Conservation (phyloP, 495 filamentous ascomycete species). For the Penicillium cosmopolitanum region DNA sequence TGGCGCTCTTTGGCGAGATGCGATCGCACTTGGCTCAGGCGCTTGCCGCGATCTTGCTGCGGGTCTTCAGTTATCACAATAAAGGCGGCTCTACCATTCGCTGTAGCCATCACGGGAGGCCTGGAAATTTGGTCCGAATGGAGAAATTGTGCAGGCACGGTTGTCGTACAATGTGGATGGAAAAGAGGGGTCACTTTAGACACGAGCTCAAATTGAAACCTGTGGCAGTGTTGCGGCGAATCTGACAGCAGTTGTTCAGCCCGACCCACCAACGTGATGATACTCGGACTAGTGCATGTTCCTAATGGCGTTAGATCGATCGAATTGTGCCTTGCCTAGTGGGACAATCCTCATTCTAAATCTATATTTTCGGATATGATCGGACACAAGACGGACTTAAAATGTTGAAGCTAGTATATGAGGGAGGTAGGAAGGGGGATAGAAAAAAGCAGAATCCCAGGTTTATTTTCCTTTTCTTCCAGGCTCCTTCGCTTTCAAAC, state of each 20-base stretch:
- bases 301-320: slow-evolving; percentile 15
- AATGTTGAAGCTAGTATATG: not conserved
- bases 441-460: too few relatives aligned
- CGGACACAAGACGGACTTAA: slow-evolving; percentile 1
- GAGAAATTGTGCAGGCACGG: not conserved
- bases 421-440: not conserved
- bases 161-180: not conserved
- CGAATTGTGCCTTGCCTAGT: not conserved
- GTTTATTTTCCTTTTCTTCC: too few relatives aligned
- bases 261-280: slow-evolving; percentile 10
- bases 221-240: not conserved
- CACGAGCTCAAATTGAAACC: not conserved
- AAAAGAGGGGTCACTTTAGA: not conserved
- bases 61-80: slow-evolving; percentile 25
- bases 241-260: slow-evolving; percentile 1
- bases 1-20: slow-evolving; percentile 11
- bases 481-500: too few relatives aligned
- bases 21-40: slow-evolving; percentile 21
- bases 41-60: slow-evolving; percentile 16
- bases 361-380: not conserved
- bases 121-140: not conserved
- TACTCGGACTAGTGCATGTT: slow-evolving; percentile 17
- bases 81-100: slow-evolving; percentile 14
- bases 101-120: not conserved
- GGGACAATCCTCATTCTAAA: not conserved